Evolutionary conservation across 148 eudicot species (phyloP).

Genomic region (Amaranthus hypochondriacus): DNA sequence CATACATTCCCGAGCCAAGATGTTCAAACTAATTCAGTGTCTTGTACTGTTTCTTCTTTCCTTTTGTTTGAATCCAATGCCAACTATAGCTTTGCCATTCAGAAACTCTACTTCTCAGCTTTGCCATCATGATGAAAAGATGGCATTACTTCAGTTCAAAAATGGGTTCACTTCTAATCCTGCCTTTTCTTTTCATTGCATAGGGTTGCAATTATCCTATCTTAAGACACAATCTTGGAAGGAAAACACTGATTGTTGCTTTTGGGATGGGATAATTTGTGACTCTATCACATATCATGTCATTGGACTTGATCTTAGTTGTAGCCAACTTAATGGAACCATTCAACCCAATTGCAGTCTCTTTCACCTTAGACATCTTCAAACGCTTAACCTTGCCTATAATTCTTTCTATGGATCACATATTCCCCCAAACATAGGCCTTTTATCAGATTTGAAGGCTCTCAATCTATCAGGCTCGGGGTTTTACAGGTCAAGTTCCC

Average conservation of each 20-base stretch:
- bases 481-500: slow-evolving; percentile 6
- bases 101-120: neutral
- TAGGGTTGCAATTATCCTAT: too few relatives aligned
- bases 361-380: slow-evolving; percentile 23
- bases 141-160: slow-evolving; percentile 18
- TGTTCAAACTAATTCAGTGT: neutral
- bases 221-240: slow-evolving; percentile 19
- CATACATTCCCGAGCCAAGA: too few relatives aligned
- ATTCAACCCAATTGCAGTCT: slow-evolving; percentile 24
- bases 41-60: neutral
- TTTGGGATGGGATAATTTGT: slow-evolving; percentile 33
- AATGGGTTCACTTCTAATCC: slow-evolving; percentile 6
- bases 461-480: slow-evolving; percentile 14
- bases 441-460: slow-evolving; percentile 10
- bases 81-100: neutral
- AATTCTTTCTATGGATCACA: slow-evolving; percentile 16
- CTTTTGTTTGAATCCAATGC: neutral
- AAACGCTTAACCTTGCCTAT: slow-evolving; percentile 22
- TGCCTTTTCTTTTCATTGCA: neutral
- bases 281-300: slow-evolving; percentile 18
- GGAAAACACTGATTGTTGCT: slow-evolving; percentile 28
- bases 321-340: slow-evolving; percentile 19
- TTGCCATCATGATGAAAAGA: slow-evolving; percentile 12
- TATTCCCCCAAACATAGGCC: slow-evolving; percentile 18
- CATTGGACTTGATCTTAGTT: slow-evolving; percentile 23